Conservation (phyloP, 768 basidiomycete species). For the Pholiota molesta region DNA sequence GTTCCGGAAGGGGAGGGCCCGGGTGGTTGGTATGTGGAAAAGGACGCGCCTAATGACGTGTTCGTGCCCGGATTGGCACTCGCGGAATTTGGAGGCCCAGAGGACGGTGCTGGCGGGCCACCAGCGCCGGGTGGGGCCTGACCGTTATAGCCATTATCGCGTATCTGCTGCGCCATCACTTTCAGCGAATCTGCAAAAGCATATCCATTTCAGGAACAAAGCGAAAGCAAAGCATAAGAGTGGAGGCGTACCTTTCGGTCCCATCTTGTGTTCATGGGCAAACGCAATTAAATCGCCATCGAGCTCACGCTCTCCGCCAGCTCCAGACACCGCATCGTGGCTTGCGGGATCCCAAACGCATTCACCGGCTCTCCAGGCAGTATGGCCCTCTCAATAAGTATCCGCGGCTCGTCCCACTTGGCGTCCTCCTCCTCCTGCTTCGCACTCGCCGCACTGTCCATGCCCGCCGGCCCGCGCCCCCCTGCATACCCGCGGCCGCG, state of each 20-base stretch:
- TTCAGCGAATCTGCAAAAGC: neutral
- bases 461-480: constrained; percentile 9
- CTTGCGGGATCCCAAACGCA: constrained; percentile 87
- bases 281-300: constrained; percentile 77
- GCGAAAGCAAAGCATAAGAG: neutral
- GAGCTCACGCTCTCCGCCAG: constrained; percentile 82
- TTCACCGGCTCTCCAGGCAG: constrained; percentile 86
- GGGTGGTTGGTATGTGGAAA: constrained; percentile 21
- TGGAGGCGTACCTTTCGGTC: constrained; percentile 65
- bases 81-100: neutral
- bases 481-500: constrained; percentile 11
- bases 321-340: constrained; percentile 89
- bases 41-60: constrained; percentile 20
- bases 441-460: neutral
- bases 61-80: neutral
- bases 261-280: constrained; percentile 53
- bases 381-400: constrained; percentile 60
- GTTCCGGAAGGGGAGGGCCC: constrained; percentile 36
- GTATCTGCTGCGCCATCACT: constrained; percentile 1
- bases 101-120: neutral
- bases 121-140: neutral
- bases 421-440: constrained; percentile 51
- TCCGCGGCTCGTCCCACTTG: constrained; percentile 68
- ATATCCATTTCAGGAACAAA: neutral
- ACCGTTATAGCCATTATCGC: neutral